These are phyloP conservation scores for Lasiodiplodia citricola DNA, from an alignment of 2,329 filamentous ascomycete genomes.

Conservation along the genomic window DNA sequence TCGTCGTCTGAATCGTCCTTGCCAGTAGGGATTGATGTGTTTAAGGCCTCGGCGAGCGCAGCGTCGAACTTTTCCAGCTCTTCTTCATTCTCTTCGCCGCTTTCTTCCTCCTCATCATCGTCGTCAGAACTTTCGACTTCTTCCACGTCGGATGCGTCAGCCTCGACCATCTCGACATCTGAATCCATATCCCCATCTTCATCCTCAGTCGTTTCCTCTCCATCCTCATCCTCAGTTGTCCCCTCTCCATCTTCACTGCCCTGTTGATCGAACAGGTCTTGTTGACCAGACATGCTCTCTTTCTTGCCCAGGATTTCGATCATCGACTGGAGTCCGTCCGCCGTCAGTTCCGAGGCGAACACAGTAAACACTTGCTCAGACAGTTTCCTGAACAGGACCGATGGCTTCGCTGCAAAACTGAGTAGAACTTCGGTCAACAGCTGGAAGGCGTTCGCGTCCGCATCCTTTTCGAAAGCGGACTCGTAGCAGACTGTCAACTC, in stretches of 20 bases:
- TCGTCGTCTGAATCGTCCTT: conserved; percentile 63
- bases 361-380: conserved; percentile 86
- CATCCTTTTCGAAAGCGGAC: conserved; percentile 39
- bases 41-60: conserved; percentile 77
- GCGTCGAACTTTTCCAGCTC: conserved; percentile 71
- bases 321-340: conserved; percentile 71
- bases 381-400: conserved; percentile 81
- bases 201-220: conserved; percentile 39
- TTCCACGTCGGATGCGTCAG: conserved; percentile 32
- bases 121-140: conserved; percentile 35
- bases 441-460: conserved; percentile 58
- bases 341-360: conserved; percentile 77
- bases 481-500: conserved; percentile 77
- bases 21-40: conserved; percentile 66
- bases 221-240: conserved; percentile 32
- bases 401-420: conserved; percentile 86
- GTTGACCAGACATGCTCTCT: conserved; percentile 82
- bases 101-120: conserved; percentile 33
- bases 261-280: conserved; percentile 78
- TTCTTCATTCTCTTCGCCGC: conserved; percentile 49
- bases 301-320: conserved; percentile 75
- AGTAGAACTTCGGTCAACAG: conserved; percentile 85
- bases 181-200: conserved; percentile 51
- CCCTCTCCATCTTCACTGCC: conserved; percentile 48
- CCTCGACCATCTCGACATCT: conserved; percentile 53